A percentile compares a stretch with the other conserved stretches of the same genome.
phyloP scores from a whole-genome alignment of 768 basidiomycete species.

The Rhodosporidiobolus odoratus region DNA sequence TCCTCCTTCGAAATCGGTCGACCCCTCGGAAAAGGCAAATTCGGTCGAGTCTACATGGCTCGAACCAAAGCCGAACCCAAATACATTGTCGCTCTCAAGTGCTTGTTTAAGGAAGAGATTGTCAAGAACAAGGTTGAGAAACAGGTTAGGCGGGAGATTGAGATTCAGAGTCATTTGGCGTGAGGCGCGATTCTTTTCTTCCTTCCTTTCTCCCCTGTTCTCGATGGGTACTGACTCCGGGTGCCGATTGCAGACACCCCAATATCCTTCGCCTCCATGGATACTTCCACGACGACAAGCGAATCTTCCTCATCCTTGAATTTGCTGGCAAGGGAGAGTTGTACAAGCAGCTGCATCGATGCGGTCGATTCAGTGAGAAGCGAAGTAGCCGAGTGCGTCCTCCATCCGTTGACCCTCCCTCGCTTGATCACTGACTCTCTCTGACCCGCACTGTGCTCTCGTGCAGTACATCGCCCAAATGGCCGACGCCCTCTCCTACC shows the following conservation, averaged over 20 bases:
- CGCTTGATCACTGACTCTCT: neutral
- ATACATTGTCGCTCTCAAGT: conserved; percentile 94
- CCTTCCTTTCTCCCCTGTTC: neutral
- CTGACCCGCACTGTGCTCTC: neutral
- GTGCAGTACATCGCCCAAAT: conserved; percentile 90
- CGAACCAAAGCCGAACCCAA: conserved; percentile 79
- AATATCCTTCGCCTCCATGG: conserved; percentile 90
- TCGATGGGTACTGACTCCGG: neutral
- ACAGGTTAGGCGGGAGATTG: conserved; percentile 94
- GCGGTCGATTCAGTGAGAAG: conserved; percentile 80
- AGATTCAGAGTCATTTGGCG: conserved; percentile 89
- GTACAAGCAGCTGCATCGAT: conserved; percentile 87
- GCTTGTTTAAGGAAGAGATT: conserved; percentile 93
- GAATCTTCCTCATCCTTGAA: conserved; percentile 96
- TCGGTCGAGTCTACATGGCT: conserved; percentile 97
- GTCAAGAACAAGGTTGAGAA: conserved; percentile 87
- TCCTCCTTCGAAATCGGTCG: conserved; percentile 88
- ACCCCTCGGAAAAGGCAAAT: conserved; percentile 97
- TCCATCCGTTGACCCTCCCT: neutral
- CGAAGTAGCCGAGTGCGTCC: conserved; percentile 58
- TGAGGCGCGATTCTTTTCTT: conserved; percentile 25
- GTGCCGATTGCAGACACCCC: conserved; percentile 60
- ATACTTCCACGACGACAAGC: conserved; percentile 96
- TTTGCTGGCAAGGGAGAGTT: conserved; percentile 96
- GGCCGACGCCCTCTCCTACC: conserved; percentile 88